Base-by-base conservation (phyloP, 2,329 filamentous ascomycete genomes). In the Clonostachys rhizophaga region DNA sequence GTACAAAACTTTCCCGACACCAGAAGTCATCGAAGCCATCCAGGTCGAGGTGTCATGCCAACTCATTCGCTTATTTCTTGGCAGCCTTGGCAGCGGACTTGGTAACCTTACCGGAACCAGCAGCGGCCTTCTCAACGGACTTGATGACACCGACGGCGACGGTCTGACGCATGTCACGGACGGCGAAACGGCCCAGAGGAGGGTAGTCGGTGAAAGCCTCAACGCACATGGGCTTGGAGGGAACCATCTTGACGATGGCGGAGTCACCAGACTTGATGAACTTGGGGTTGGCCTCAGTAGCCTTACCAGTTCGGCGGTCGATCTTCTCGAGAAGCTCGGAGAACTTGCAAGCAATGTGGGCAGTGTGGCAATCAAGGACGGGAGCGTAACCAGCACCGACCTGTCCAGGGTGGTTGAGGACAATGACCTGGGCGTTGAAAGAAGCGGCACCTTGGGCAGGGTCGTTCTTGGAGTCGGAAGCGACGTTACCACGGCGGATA, bases 341-440 rank as follows among this genome's bases (percentile, higher is more conserved):
- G 86, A 99, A 99, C 89, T 97, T 97, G 94, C 94, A 99, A 69
- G 94, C 94, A 85, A 99, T 99, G 87, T 99, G 94, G 78, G 94
- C 94, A 70, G 94, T 99, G 88, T 99, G 94, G 89, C 94, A 99
- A 75, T 99, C 94, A 58, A 99, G 87, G 67, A 99, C 94, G 72
- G 94, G 94, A 62, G 94, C 92, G 84, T 99, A 99, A 74, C 94
- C 94, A 72, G 91, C 91, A 84, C 92, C 91, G 71, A 99, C 88
- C 84, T 99, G 94, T 74, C 94, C 94, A 69, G 94, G 94, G 89
- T 99, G 94, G 91, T 97, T 97, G 63, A 99, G 90, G 71, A 99
- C 91, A 71, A 99, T 99, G 82, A 99, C 94, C 87, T 99, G 94
- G 72, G 94, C 94, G 76, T 90, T 95, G 91, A 99, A 99, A 68